Percentiles rank a stretch among this genome's conserved stretches.
Conservation (phyloP, 768 basidiomycete genomes). For the Calocybe cyanea region DNA sequence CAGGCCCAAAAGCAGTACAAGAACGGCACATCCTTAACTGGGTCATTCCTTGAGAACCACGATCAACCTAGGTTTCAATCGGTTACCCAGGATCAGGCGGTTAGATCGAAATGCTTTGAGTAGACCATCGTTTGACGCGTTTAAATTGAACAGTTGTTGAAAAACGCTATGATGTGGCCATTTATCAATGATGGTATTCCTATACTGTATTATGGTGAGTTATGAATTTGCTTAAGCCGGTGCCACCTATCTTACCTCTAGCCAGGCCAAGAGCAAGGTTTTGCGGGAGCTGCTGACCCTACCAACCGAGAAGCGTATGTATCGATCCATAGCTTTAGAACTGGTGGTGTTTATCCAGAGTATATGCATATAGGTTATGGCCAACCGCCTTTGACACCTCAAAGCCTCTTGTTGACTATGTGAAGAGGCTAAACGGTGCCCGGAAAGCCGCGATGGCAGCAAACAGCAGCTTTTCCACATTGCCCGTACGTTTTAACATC, state of each 20-base stretch:
- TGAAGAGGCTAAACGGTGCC: slow-evolving; percentile 47
- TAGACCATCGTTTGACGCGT: background rate
- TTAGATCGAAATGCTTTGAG: slow-evolving; percentile 16
- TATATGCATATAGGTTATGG: slow-evolving; percentile 54
- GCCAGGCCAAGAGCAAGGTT: slow-evolving; percentile 60
- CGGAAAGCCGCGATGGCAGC: slow-evolving; percentile 45
- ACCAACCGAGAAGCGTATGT: slow-evolving; percentile 58
- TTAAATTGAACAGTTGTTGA: slow-evolving; percentile 24
- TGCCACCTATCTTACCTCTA: no score
- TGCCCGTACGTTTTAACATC: slow-evolving; percentile 29
- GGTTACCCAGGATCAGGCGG: slow-evolving; percentile 45
- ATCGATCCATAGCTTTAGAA: background rate
- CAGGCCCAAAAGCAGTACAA: slow-evolving; percentile 43
- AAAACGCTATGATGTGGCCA: slow-evolving; percentile 60
- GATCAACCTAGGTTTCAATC: slow-evolving; percentile 58
- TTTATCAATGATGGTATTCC: slow-evolving; percentile 71
- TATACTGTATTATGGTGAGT: slow-evolving; percentile 59
- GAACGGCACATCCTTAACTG: slow-evolving; percentile 34
- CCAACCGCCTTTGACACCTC: slow-evolving; percentile 47
- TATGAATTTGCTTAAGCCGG: background rate
- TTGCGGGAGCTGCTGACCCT: slow-evolving; percentile 53
- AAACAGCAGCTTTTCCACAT: slow-evolving; percentile 42
- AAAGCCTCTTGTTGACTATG: slow-evolving; percentile 44
- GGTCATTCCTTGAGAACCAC: slow-evolving; percentile 72
- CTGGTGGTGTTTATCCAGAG: background rate